phyloP scores from a whole-genome alignment of 805 yeast species.

The Saturnispora sanitii region DNA sequence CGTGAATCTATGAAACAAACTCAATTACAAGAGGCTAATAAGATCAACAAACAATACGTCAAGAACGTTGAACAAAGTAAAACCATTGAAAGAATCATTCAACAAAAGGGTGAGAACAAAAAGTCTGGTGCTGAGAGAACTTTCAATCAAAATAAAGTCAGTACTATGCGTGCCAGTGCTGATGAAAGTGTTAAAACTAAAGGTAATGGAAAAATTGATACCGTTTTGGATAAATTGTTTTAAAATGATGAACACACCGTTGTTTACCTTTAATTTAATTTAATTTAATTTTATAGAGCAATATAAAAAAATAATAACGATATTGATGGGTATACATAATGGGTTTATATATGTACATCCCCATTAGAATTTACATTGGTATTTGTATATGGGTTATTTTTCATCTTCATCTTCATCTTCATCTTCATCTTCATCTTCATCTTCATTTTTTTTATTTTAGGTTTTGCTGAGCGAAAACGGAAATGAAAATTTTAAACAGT shows the following conservation, averaged over 20 bases:
- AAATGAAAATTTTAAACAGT: too few relatives aligned
- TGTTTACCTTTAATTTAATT: too few relatives aligned
- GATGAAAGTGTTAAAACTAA: constrained; percentile 33
- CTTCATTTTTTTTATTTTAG: too few relatives aligned
- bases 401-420: too few relatives aligned
- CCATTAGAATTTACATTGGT: too few relatives aligned
- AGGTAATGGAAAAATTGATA: constrained; percentile 24
- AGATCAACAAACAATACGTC: constrained; percentile 75
- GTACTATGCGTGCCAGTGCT: constrained; percentile 60
- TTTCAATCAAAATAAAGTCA: constrained; percentile 63
- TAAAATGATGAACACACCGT: too few relatives aligned
- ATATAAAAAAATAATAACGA: too few relatives aligned
- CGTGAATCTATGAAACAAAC: constrained; percentile 81
- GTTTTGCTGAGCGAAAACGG: too few relatives aligned
- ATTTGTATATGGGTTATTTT: too few relatives aligned
- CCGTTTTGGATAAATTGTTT: constrained; percentile 47
- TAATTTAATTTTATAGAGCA: not conserved
- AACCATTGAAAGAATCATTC: constrained; percentile 59
- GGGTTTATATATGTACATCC: too few relatives aligned
- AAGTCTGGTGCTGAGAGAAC: constrained; percentile 39
- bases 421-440: too few relatives aligned
- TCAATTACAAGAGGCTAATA: constrained; percentile 82
- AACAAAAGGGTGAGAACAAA: constrained; percentile 27
- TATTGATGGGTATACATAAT: too few relatives aligned
- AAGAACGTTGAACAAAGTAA: constrained; percentile 79